These are phyloP conservation scores for Tillandsia leiboldiana DNA, from an alignment of 176 grass and related monocot species.

Conservation along the genomic window DNA sequence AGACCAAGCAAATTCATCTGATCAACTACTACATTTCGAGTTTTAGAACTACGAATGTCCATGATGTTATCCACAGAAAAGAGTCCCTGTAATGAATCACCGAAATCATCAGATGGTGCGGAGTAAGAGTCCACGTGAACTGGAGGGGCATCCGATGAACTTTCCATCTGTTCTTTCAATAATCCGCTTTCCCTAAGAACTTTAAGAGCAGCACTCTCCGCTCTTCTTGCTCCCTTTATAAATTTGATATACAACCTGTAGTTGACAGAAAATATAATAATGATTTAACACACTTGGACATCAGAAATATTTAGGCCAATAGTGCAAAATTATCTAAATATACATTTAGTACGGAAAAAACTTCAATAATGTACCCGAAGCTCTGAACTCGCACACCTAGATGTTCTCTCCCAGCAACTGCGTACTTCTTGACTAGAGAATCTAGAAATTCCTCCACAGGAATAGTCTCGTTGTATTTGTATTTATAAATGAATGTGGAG, in stretches of 20 bases:
- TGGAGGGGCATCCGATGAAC: background rate
- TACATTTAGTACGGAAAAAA: background rate
- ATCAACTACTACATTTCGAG: background rate
- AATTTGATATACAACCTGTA: constrained; percentile 1
- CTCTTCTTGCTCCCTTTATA: background rate
- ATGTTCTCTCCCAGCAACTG: constrained; percentile 45
- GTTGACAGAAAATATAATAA: no score
- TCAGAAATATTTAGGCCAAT: background rate
- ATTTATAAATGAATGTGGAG: constrained; percentile 34
- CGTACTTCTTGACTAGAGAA: constrained; percentile 48
- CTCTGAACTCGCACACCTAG: constrained; percentile 69
- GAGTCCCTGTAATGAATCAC: background rate
- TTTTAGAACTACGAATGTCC: background rate
- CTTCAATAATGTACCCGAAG: constrained; percentile 47
- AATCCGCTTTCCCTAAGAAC: background rate
- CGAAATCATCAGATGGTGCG: background rate
- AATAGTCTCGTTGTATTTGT: constrained; percentile 36
- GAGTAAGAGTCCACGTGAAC: background rate
- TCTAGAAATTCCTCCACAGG: constrained; percentile 55
- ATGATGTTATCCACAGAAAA: background rate
- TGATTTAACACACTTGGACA: constrained; percentile 9
- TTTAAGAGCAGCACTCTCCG: background rate
- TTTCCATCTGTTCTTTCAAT: background rate
- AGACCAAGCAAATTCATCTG: background rate
- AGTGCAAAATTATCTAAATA: background rate